Percentiles rank a stretch among this genome's conserved stretches.
Conservation (phyloP, 2,329 filamentous ascomycete species). For the Penicillium glabrum region DNA sequence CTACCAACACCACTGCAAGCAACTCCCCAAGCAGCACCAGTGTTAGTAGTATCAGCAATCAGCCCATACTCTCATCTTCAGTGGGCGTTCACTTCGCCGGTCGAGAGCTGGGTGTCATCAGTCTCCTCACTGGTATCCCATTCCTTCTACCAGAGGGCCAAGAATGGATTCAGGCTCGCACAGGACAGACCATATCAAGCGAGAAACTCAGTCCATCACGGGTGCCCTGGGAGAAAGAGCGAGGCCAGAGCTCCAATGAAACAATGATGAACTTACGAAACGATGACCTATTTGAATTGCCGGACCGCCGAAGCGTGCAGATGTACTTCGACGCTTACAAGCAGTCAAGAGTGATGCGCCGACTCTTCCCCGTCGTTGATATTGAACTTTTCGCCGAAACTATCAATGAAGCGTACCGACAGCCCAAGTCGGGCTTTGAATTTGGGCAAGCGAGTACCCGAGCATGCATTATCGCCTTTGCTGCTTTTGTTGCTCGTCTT, state of each 20-base stretch:
- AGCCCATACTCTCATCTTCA: constrained; percentile 24
- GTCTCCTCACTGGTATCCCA: constrained; percentile 50
- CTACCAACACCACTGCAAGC: not conserved
- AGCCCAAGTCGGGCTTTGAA: constrained; percentile 12
- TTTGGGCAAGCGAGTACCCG: constrained; percentile 38
- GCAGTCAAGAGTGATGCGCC: constrained; percentile 37
- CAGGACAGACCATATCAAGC: constrained; percentile 40
- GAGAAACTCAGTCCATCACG: constrained; percentile 27
- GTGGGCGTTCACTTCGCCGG: constrained; percentile 51
- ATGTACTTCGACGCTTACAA: constrained; percentile 33
- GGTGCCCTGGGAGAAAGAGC: constrained; percentile 38
- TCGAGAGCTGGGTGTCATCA: constrained; percentile 49
- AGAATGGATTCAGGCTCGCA: constrained; percentile 50
- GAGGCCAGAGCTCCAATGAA: constrained; percentile 21
- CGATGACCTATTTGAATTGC: constrained; percentile 35
- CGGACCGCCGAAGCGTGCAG: constrained; percentile 33
- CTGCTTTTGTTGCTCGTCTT: constrained; percentile 38
- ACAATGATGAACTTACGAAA: constrained; percentile 21
- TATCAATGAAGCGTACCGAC: constrained; percentile 47
- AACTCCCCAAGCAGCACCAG: constrained; percentile 17
- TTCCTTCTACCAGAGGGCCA: constrained; percentile 50
- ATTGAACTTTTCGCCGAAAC: constrained; percentile 48
- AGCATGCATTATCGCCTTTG: constrained; percentile 53
- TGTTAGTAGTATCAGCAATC: constrained; percentile 7
- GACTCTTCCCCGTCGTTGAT: constrained; percentile 54